Evolutionary conservation across 352 stramenopile species (phyloP).

Genomic region (Bremia lactucae): DNA sequence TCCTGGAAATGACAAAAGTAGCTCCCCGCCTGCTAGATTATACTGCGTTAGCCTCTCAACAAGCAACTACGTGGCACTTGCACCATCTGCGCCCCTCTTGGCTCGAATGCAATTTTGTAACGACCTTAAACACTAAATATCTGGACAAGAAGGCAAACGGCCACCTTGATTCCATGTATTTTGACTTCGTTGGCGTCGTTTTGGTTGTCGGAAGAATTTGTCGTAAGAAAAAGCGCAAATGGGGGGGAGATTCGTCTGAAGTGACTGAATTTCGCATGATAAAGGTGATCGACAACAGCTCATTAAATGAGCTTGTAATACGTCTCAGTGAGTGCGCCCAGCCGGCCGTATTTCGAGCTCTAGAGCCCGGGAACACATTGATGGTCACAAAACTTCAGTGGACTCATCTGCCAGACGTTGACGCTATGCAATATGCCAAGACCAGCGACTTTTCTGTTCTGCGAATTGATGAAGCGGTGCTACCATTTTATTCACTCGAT

Average conservation of each 20-base stretch:
- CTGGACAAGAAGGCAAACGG: constrained; percentile 10
- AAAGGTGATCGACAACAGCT: constrained; percentile 50
- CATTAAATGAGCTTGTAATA: constrained; percentile 35
- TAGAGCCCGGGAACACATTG: constrained; percentile 37
- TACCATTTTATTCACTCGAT: constrained; percentile 24
- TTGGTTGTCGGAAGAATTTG: constrained; percentile 39
- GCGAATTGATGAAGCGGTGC: constrained; percentile 24
- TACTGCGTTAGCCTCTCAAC: neutral
- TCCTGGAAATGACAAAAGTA: constrained; percentile 29
- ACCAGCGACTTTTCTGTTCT: constrained; percentile 32
- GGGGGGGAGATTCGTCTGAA: constrained; percentile 1
- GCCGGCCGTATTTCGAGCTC: constrained; percentile 27
- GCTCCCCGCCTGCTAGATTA: constrained; percentile 10
- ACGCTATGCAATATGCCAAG: constrained; percentile 31
- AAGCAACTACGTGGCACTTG: neutral
- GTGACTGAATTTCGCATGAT: constrained; percentile 40
- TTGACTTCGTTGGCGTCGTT: constrained; percentile 58
- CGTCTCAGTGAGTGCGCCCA: constrained; percentile 33
- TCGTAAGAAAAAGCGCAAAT: constrained; percentile 20
- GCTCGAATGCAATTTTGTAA: constrained; percentile 39
- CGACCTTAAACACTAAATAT: constrained; percentile 20
- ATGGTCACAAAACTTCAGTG: constrained; percentile 55
- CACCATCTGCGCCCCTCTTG: constrained; percentile 18
- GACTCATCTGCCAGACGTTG: constrained; percentile 9
- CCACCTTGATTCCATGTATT: constrained; percentile 22